These are phyloP conservation scores for Diutina rugosa DNA, from an alignment of 1,139 yeast genomes.

Conservation along the genomic window DNA sequence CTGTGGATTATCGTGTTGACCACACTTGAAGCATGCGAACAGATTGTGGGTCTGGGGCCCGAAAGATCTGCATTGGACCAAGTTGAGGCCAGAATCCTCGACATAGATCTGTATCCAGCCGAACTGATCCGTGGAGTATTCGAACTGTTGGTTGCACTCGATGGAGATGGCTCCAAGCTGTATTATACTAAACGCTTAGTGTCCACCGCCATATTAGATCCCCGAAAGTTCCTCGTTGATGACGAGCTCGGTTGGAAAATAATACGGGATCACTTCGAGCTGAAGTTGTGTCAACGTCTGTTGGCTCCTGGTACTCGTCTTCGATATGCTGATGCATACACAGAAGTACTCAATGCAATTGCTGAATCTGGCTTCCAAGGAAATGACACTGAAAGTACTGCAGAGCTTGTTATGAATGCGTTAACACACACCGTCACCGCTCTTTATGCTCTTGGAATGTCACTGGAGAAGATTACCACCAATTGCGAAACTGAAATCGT, in stretches of 20 bases:
- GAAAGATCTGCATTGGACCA: not conserved
- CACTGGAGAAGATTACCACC: not conserved
- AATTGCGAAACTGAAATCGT: not conserved
- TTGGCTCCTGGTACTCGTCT: not conserved
- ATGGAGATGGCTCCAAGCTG: not conserved
- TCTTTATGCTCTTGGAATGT: not conserved
- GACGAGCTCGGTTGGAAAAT: not conserved
- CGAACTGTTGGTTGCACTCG: not conserved
- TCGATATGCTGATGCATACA: not conserved
- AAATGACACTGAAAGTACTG: not conserved
- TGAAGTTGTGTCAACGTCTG: not conserved
- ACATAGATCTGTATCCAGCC: not conserved
- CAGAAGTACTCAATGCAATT: not conserved
- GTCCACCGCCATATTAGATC: not conserved
- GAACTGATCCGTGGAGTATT: not conserved
- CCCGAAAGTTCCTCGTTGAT: not conserved
- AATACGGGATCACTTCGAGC: not conserved
- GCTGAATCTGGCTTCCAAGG: not conserved
- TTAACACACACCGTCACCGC: not conserved
- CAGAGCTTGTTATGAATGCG: not conserved
- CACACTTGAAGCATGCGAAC: not conserved
- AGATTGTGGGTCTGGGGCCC: not conserved
- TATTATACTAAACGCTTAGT: not conserved
- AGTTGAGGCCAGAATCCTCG: not conserved
- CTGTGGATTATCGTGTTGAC: constrained; percentile 1